Evolutionary conservation across 371 early-diverging fungal genomes (phyloP), one percentile per base, ranked within the genome.

Genomic region (Mucor mucedo): DNA sequence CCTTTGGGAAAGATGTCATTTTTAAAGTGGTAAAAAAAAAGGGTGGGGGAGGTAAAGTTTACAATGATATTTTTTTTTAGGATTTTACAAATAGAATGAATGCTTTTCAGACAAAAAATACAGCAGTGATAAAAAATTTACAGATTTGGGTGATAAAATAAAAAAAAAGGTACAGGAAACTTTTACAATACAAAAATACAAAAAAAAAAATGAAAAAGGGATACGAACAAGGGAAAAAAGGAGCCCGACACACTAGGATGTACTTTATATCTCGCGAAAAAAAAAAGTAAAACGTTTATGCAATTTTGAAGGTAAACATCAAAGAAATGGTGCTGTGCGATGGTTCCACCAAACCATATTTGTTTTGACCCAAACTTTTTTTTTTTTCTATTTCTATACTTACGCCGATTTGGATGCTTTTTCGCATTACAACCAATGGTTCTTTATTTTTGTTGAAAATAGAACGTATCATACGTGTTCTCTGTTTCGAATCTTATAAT

Each of bases 1-100:
- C 81, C 61, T 76, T 63, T 33, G 83, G 82, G 61, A 81, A 84
- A 56, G 66, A 61, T 45, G 65, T 28, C 69, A 68, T 68, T 41
- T 32, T 42, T 50, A 61, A 57, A 35, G 16, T n/a, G 49, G 50
- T 40, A 55, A 41, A 56, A 66, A 32, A 50, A 27, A 56, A 33
- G 35, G 52, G 42, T 29, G 5, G 4, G 42, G 45, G 10, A 3
- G 49, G 47, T n/a, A 2, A 11, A 6, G 4, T 41, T 29, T 52
- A 60, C 52, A 60, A 52, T 21, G 21, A 32, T 40, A 29, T n/a
- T 44, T 48, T 58, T 58, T 56, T 56, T 57, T 16, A 27, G 13
- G 10, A 8, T 39, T 21, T 5, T 58, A 27, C 32, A 42, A 41
- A 33, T 30, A 40, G 9, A 2, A 50, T 30, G 44, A 50, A 30